Conservation (phyloP, 495 filamentous ascomycete species). For the Aspergillus bertholletiae region DNA sequence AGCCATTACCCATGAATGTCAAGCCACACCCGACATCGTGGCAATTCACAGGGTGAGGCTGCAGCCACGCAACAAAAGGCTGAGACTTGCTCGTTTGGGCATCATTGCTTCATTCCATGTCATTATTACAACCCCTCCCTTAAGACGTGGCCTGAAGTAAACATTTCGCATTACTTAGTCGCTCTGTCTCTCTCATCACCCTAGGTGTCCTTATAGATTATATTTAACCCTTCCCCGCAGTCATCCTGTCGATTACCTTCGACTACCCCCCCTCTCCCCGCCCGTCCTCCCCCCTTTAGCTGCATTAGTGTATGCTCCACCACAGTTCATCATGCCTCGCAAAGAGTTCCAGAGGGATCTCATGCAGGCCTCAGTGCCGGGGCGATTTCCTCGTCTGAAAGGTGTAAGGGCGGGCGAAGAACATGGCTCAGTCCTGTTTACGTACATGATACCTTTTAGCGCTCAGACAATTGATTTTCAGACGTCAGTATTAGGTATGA, state of each 20-base stretch:
- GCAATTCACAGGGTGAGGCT: too few species aligned
- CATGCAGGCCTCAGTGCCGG: constrained; percentile 28
- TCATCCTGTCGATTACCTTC: background rate
- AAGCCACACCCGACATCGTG: too few species aligned
- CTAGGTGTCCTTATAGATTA: too few species aligned
- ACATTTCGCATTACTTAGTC: too few species aligned
- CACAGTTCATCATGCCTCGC: constrained; percentile 7
- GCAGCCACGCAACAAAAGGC: too few species aligned
- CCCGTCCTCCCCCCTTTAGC: background rate
- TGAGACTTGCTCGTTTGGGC: too few species aligned
- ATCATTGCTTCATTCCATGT: background rate
- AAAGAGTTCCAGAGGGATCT: constrained; percentile 37
- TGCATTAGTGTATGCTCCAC: too few species aligned
- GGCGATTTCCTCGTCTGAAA: constrained; percentile 34
- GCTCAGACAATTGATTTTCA: constrained; percentile 42
- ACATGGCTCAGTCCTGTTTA: constrained; percentile 61
- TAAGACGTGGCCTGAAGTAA: too few species aligned
- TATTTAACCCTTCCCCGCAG: too few species aligned
- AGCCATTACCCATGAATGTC: too few species aligned
- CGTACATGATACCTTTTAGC: constrained; percentile 29
- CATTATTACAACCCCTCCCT: too few species aligned
- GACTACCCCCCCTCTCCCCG: background rate
- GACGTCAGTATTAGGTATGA: constrained; percentile 52
- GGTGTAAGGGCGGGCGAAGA: constrained; percentile 54
- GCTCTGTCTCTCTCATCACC: too few species aligned